Evolutionary conservation across 148 eudicot species (phyloP), one percentile per base, ranked within the genome.

Genomic region (Heliosperma pusillum): DNA sequence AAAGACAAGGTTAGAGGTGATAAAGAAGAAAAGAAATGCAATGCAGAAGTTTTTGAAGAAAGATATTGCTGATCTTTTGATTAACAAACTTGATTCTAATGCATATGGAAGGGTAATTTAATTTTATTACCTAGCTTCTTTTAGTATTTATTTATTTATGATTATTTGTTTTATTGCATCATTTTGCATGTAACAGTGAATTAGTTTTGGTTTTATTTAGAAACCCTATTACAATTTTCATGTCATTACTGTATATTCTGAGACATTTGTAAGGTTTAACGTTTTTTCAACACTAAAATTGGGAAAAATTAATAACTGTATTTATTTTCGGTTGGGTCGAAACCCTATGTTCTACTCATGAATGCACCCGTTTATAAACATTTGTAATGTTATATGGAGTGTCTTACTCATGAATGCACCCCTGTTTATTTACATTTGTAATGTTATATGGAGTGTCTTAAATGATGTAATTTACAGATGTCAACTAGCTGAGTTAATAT

Each of bases 61-160:
- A 62, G 99, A 96, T 68, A 82, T 96, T 52, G 86, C 86, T 12
- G 93, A 89, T 64, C 97, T 96, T 72, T 81, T 96, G 24, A 85
- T 76, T 52, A 75, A 52, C 78, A 86, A 86, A 56, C 83, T 82
- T 52, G 92, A 92, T 73, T 74, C 25, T 72, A 85, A 87, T 77
- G 99, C 97, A 10, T 95, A 90, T 86, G 87, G 89, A 79, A 88
- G 97, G 90, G 99, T 95, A n/a, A n/a, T n/a, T n/a, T n/a, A n/a
- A 85, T 57, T 24, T 26, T 33, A 15, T 26, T 42, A 19, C 1
- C 4, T 26, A 9, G 62, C 4, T 57, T 22, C 2, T 20, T 61
- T 3, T 27, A 10, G 17, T 33, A 26, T 71, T 20, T 21, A 0
- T 26, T 61, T 2, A 25, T 27, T 8, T 25, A 1, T 61, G 22